Conservation (phyloP, 306 rosid species). For the Amphicarpaea edgeworthii region DNA sequence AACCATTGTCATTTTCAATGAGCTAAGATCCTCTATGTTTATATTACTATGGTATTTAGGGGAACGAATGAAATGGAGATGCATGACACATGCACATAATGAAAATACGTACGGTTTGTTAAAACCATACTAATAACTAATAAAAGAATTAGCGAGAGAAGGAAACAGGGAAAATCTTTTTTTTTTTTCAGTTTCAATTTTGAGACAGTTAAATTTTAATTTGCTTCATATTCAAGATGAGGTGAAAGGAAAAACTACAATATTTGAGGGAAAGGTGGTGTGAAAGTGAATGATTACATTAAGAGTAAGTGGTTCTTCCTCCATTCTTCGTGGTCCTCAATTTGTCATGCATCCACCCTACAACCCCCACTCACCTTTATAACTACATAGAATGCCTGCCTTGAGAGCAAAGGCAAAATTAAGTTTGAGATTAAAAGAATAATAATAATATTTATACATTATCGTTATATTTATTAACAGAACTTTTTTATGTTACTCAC, state of each 20-base stretch:
- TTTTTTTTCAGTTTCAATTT: not conserved
- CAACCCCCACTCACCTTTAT: conserved; percentile 38
- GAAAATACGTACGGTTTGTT: too few relatives aligned
- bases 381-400: conserved; percentile 38
- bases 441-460: too few relatives aligned
- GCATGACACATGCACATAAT: too few relatives aligned
- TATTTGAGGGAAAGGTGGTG: conserved; percentile 37
- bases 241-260: conserved; percentile 40
- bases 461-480: not conserved
- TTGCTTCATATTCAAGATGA: conserved; percentile 40
- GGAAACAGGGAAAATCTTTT: too few relatives aligned
- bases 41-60: too few relatives aligned
- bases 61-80: too few relatives aligned
- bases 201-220: conserved; percentile 1
- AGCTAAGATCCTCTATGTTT: too few relatives aligned
- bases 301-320: conserved; percentile 30
- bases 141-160: too few relatives aligned
- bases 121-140: too few relatives aligned
- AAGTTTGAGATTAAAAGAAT: not conserved
- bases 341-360: conserved; percentile 33
- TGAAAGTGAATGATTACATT: conserved; percentile 50
- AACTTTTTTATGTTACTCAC: not conserved
- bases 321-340: conserved; percentile 41
- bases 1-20: conserved; percentile 13
- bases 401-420: conserved; percentile 36